A percentile compares a stretch with the other conserved stretches of the same genome.
Conservation (phyloP, 106 monocot genomes). For the Agapanthus africanus region DNA sequence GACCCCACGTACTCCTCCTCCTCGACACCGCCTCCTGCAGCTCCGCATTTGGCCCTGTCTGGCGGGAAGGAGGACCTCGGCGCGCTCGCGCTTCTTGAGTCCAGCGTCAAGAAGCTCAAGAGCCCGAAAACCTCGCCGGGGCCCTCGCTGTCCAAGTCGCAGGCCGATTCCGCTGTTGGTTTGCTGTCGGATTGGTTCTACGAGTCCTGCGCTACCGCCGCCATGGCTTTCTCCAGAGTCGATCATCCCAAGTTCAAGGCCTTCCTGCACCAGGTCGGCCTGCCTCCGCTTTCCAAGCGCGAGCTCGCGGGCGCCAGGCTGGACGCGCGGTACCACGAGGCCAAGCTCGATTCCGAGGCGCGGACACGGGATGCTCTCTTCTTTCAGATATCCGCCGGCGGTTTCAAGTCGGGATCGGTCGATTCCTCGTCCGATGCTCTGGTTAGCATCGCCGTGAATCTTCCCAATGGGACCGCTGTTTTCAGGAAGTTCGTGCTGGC, state of each 20-base stretch:
- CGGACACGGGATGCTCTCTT: constrained; percentile 72
- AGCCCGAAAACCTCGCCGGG: constrained; percentile 53
- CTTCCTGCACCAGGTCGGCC: constrained; percentile 72
- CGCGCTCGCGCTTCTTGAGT: constrained; percentile 59
- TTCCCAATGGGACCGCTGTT: constrained; percentile 82
- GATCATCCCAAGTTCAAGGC: constrained; percentile 73
- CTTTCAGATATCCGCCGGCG: constrained; percentile 79
- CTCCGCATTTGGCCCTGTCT: constrained; percentile 50
- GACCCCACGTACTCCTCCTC: constrained; percentile 31
- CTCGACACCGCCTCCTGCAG: constrained; percentile 10
- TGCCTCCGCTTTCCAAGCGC: constrained; percentile 41
- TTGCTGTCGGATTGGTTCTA: constrained; percentile 79
- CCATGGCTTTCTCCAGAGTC: constrained; percentile 59
- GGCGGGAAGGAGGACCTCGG: neutral
- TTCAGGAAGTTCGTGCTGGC: constrained; percentile 55
- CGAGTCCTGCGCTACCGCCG: constrained; percentile 58
- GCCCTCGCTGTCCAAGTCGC: constrained; percentile 44
- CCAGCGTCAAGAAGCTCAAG: constrained; percentile 75
- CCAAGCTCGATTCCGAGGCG: constrained; percentile 46
- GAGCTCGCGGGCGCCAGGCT: constrained; percentile 57
- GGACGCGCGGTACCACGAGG: constrained; percentile 53
- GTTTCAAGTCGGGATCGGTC: constrained; percentile 31
- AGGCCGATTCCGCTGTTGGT: constrained; percentile 57
- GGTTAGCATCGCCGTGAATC: constrained; percentile 58
- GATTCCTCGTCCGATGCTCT: constrained; percentile 16